A percentile compares a stretch with the other conserved stretches of the same genome.
These are phyloP conservation scores for Hysterangium stoloniferum DNA, from an alignment of 768 basidiomycete genomes.

Conservation along the genomic window DNA sequence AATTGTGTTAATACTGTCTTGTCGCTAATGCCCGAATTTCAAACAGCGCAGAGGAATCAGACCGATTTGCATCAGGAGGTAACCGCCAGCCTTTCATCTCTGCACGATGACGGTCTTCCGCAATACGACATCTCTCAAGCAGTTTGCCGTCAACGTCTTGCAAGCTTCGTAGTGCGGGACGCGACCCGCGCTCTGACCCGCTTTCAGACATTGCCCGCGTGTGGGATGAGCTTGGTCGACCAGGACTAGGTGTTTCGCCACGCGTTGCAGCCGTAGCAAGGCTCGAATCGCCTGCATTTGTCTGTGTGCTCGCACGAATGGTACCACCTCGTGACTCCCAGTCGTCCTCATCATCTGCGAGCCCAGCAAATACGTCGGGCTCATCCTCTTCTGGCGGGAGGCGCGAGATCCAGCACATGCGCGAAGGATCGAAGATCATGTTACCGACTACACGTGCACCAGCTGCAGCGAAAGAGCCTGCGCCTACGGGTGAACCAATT, in stretches of 20 bases:
- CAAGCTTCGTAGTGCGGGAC: constrained; percentile 56
- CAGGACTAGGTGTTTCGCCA: constrained; percentile 49
- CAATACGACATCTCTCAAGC: constrained; percentile 58
- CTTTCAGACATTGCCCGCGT: constrained; percentile 65
- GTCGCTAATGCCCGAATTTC: constrained; percentile 83
- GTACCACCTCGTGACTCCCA: constrained; percentile 76
- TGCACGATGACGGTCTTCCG: constrained; percentile 72
- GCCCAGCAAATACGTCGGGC: constrained; percentile 89
- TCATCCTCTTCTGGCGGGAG: constrained; percentile 85
- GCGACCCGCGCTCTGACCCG: constrained; percentile 71
- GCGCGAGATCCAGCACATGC: constrained; percentile 93
- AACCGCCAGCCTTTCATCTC: constrained; percentile 80
- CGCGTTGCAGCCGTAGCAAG: constrained; percentile 19
- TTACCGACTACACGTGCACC: constrained; percentile 90
- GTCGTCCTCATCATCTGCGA: constrained; percentile 79
- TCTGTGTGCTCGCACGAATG: constrained; percentile 55
- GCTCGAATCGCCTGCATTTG: neutral
- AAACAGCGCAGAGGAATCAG: constrained; percentile 60
- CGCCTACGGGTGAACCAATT: constrained; percentile 67
- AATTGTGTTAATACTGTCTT: constrained; percentile 56
- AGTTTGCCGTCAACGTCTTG: constrained; percentile 73
- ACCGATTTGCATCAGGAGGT: constrained; percentile 23
- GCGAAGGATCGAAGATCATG: constrained; percentile 93
- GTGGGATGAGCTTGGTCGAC: constrained; percentile 33
- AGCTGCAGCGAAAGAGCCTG: constrained; percentile 41